Evolutionary conservation across 139 green algal genomes (phyloP).

Genomic region (Picochlorum sp.): DNA sequence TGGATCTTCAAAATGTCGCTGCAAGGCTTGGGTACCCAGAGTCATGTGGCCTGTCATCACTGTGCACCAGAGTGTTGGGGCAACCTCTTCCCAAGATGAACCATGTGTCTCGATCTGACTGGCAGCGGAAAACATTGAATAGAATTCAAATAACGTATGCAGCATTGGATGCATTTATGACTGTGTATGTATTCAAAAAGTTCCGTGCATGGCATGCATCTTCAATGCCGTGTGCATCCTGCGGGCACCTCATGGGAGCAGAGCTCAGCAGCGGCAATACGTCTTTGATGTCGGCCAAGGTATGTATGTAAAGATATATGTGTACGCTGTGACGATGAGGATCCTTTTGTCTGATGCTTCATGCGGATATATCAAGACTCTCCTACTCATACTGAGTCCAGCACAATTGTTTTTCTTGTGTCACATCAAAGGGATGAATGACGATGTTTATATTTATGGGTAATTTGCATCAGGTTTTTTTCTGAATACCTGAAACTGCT

Average conservation of each 20-base stretch:
- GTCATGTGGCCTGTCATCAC: conserved; percentile 18
- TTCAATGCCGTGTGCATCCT: conserved; percentile 21
- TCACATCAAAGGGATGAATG: conserved; percentile 13
- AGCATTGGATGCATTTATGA: conserved; percentile 30
- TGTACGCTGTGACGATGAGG: background rate
- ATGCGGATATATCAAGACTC: conserved; percentile 23
- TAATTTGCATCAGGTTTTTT: conserved; percentile 44
- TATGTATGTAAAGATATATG: background rate
- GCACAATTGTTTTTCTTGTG: background rate
- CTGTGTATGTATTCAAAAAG: conserved; percentile 23
- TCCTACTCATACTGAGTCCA: conserved; percentile 39
- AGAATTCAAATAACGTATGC: conserved; percentile 25
- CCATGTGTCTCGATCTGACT: conserved; percentile 25
- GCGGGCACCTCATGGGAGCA: conserved; percentile 17
- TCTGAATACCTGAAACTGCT: conserved; percentile 21
- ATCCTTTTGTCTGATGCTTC: conserved; percentile 1
- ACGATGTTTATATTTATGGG: conserved; percentile 18
- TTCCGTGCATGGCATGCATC: conserved; percentile 30
- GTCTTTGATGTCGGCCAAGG: background rate
- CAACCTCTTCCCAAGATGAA: conserved; percentile 10
- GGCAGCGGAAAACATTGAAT: conserved; percentile 16
- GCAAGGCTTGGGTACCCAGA: background rate
- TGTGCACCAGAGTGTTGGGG: conserved; percentile 24
- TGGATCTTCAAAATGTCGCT: conserved; percentile 26
- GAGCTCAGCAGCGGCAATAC: conserved; percentile 7